Base-by-base conservation (phyloP, 192 early-diverging fungal species). In the Coemansia sp. region DNA sequence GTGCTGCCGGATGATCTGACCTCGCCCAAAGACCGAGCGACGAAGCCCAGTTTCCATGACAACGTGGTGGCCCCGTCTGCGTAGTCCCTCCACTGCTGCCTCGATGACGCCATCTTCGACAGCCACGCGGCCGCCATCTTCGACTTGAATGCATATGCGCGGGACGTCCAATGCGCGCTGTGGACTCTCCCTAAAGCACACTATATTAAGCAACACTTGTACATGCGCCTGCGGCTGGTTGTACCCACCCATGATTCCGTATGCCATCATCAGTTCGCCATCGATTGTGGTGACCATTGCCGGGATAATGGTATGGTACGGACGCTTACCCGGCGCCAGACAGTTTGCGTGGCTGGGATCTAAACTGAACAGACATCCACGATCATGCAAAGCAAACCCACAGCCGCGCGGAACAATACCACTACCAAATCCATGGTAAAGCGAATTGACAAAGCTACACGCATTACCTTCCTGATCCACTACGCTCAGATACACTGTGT, bases 151-250 rank as follows among this genome's bases (percentile, higher is more conserved):
- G 68, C 86, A 87, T 55, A 92, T 76, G 30, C 92, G 80, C 52
- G 89, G 89, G 2, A 78, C 63, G 69, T 94, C 92, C 14, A 94
- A 70, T 10, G 89, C 87, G 4, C 65, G 70, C 69, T 94, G 92
- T 33, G 87, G 85, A 39, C 78, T 77, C 67, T 84, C 80, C 7
- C 76, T 71, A 54, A 85, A 86, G 60, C 84, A 80, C 53, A 86
- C 57, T 21, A 88, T 71, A 60, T 91, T 91, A 30, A 92, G 57
- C 58, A 94, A 73, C 7, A 91, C 87, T 78, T 94, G 92, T 3
- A 92, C 67, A 51, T 94, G 91, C n/a, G 91, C 91, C 74, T 94
- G 92, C 20, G 92, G 92, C 73, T 93, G 92, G 84, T 89, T 89
- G 70, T 85, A 90, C 5, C 84, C 89, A 50, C 92, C 92, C 90